Evolutionary conservation across 2,329 filamentous ascomycete species (phyloP), one percentile per base, ranked within the genome.

Genomic region (Didymella segeticola): DNA sequence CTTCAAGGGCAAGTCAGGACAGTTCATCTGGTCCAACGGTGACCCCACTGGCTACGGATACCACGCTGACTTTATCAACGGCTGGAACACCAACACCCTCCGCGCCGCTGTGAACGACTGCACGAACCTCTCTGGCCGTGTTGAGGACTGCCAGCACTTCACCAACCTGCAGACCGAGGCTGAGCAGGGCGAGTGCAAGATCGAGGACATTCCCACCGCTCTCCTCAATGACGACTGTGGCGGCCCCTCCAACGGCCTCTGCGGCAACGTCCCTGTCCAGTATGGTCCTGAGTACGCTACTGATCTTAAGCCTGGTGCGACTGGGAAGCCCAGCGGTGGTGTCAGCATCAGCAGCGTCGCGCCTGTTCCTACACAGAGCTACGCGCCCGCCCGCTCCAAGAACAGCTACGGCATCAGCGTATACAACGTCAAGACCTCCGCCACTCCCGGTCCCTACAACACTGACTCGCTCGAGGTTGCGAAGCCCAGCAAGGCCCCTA

Each of bases 81-180:
- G 84, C 29, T 93, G 89, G 89, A 83, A 91, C 64, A 79, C 82
- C 60, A 75, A 79, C 38, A 80, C 82, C 51, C 86, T 91, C 53
- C 85, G 88, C 74, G 76, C 81, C 60, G 88, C 89, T 62, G 86
- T 91, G 62, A 79, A 89, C 69, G 83, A 80, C 7, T 96, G 93
- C 82, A 93, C 88, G 45, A 89, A 86, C 74, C 69, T 67, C 0
- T 86, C 85, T 9, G 93, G 93, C 27, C 67, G 79, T 34, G 85
- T 96, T 38, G 67, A 81, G 36, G 91, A 93, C 73, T 97, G 93
- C 77, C 77, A 84, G 0, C 63, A 95, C 25, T 96, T 97, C 76
- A 31, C 53, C 9, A 25, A 27, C 9, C 79, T 96, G 49, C 86
- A 93, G 71, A 75, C 75, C 46, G 80, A 86, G 22, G 72, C 75